Evolutionary conservation across 805 yeast species (phyloP).

Genomic region (Kodamaea jinghongensis): DNA sequence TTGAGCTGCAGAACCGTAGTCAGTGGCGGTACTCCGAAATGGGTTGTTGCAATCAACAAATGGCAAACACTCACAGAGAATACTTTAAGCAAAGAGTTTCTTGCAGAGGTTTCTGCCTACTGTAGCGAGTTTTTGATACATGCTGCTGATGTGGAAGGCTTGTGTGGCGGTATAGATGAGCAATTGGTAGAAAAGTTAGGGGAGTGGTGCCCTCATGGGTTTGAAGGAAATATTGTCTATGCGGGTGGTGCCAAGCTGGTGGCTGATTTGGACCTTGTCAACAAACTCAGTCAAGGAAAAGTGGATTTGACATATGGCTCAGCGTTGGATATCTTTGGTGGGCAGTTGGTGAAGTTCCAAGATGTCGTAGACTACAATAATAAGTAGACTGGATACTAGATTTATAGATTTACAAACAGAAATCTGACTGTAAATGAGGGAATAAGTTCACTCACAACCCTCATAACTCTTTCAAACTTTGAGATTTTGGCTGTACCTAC

Average conservation of each 20-base stretch:
- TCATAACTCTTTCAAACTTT: too few relatives aligned
- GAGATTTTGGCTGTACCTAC: too few relatives aligned
- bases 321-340: constrained; percentile 94
- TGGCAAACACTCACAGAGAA: constrained; percentile 90
- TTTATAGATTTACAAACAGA: too few relatives aligned
- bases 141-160: constrained; percentile 98
- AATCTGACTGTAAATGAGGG: too few relatives aligned
- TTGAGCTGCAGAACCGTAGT: constrained; percentile 67
- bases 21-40: constrained; percentile 34
- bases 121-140: constrained; percentile 89
- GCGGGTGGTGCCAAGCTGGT: constrained; percentile 94
- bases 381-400: too few relatives aligned
- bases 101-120: constrained; percentile 54
- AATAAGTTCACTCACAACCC: too few relatives aligned
- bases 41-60: constrained; percentile 97
- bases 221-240: constrained; percentile 73
- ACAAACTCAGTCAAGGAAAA: constrained; percentile 66
- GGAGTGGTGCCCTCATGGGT: constrained; percentile 63
- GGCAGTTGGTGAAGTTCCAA: constrained; percentile 67
- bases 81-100: constrained; percentile 51
- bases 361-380: constrained; percentile 78
- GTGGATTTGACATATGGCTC: constrained; percentile 94
- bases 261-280: constrained; percentile 65
- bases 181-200: constrained; percentile 68
- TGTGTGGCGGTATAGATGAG: constrained; percentile 89